Evolutionary conservation across 106 monocot genomes (phyloP), one percentile per base, ranked within the genome.

Genomic region (Allium sativum): DNA sequence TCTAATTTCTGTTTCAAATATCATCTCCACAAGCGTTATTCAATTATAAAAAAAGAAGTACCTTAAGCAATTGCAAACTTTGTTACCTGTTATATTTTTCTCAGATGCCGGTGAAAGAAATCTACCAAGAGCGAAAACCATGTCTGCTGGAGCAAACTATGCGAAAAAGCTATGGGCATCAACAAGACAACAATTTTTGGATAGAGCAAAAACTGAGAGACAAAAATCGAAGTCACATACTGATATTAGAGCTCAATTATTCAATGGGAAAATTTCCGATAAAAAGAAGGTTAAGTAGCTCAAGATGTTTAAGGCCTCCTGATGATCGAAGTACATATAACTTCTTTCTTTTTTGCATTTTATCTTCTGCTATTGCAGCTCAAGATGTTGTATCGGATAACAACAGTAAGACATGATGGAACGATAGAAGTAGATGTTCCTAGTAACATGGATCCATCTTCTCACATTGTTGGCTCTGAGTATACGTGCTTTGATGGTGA

Each of bases 391-490:
- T 84, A 91, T 58, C 65, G 87, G 31, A 84, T 96, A 40, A 90
- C 87, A 68, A 84, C 86, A 48, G 77, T 96, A 18, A 90, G 84
- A 69, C 71, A 82, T 73, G 89, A 94, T 65, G 95, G 95, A 45
- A 96, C 79, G 56, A 87, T 94, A 42, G 86, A 77, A 66, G 81
- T 89, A 64, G 74, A 89, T 57, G 81, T 94, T 65, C 94, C 89
- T 57, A 79, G 77, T 61, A 76, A 74, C 70, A 56, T 95, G 10
- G 78, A 82, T 70, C 43, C 72, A 48, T 61, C 50, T 43, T 7
- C 77, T 58, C 42, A 73, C 68, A 72, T 76, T 77, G 20, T 55
- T 67, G 72, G 41, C 13, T 9, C 69, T 48, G 86, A 70, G 45
- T 69, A 83, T 70, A 62, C 43, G 43, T n/a, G 53, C 66, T 84